A percentile compares a stretch with the other conserved stretches of the same genome.
These are phyloP conservation scores for Cercophora newfieldiana DNA, from an alignment of 495 filamentous ascomycete species.

Conservation along the genomic window DNA sequence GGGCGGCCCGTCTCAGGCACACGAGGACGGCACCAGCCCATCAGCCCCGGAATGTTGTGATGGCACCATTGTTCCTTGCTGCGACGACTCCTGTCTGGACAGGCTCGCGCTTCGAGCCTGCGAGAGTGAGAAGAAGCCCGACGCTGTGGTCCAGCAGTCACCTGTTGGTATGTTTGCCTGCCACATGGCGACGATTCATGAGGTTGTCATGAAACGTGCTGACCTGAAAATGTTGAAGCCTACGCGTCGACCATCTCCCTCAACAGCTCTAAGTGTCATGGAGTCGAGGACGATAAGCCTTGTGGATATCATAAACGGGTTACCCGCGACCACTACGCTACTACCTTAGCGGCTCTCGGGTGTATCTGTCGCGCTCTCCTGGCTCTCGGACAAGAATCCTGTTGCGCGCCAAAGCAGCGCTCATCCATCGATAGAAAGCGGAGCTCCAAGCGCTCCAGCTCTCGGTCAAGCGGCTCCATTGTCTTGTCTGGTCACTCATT, in stretches of 20 bases:
- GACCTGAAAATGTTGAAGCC: background rate
- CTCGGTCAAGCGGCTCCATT: slow-evolving; percentile 6
- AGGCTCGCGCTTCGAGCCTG: slow-evolving; percentile 47
- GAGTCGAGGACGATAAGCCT: slow-evolving; percentile 25
- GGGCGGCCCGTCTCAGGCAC: slow-evolving; percentile 14
- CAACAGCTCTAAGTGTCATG: slow-evolving; percentile 19
- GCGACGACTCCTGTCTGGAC: slow-evolving; percentile 48
- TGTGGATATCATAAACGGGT: slow-evolving; percentile 36
- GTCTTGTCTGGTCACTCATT: slow-evolving; percentile 3
- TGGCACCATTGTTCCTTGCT: slow-evolving; percentile 35
- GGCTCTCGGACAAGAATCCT: slow-evolving; percentile 54
- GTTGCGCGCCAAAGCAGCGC: slow-evolving; percentile 38
- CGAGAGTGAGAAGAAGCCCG: slow-evolving; percentile 18
- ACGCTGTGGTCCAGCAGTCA: background rate
- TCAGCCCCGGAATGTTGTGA: slow-evolving; percentile 34
- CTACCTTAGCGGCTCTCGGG: slow-evolving; percentile 49
- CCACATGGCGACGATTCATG: background rate
- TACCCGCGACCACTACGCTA: slow-evolving; percentile 38
- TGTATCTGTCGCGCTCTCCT: slow-evolving; percentile 57
- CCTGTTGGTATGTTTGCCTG: slow-evolving; percentile 7
- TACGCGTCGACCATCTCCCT: slow-evolving; percentile 6
- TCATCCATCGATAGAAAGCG: slow-evolving; percentile 31
- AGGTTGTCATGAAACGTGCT: background rate
- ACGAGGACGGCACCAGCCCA: background rate
- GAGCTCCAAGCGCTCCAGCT: slow-evolving; percentile 18